Base-by-base conservation (phyloP, 2,329 filamentous ascomycete species). In the Aureobasidium sp. region DNA sequence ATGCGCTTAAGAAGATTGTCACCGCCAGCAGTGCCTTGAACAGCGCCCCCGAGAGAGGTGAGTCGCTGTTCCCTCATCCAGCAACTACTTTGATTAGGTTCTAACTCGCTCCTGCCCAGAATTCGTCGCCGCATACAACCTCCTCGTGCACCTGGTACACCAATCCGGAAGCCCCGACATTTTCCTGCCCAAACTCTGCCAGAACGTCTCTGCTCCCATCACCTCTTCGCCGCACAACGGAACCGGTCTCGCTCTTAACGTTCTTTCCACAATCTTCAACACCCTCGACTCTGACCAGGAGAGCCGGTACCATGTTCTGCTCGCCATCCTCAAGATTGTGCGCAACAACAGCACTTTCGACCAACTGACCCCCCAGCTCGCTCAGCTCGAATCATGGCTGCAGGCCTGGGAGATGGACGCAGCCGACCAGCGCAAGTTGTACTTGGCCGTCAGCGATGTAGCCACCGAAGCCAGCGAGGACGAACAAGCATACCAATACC, bases 211-310 rank as follows among this genome's bases (percentile, higher is more conserved):
- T 67, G 88, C 90, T 75, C 93, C 94, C 66, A 86, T 97, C 73
- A 85, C 87, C 65, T 90, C 89, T 65, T 96, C 93, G 55, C 89
- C 91, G 59, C 81, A 87, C 68, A 92, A 96, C 78, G 91, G 92
- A 69, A 82, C 88, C 65, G 88, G 89, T 54, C 84, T 99, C 67
- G 91, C 91, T 66, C 87, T 97, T 69, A 91, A 91, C 67, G 89
- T 94, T 69, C 85, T 99, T 68, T 91, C 90, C 72, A 97, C 92
- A 69, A 86, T 99, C 72, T 99, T 97, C 87, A 99, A 99, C 83
- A 88, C 95, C 67, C 84, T 97, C 68, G 79, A 86, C 68, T 79
- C 86, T 64, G 81, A 86, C 71, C 88, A 91, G 72, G 87, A 90
- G 61, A 84, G 90, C 72, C 87, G 94, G 64, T 96, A 88, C 77